Percentiles rank a stretch among this genome's conserved stretches.
phyloP scores from a whole-genome alignment of 306 rosid genomes.

The Corylus heterophylla region DNA sequence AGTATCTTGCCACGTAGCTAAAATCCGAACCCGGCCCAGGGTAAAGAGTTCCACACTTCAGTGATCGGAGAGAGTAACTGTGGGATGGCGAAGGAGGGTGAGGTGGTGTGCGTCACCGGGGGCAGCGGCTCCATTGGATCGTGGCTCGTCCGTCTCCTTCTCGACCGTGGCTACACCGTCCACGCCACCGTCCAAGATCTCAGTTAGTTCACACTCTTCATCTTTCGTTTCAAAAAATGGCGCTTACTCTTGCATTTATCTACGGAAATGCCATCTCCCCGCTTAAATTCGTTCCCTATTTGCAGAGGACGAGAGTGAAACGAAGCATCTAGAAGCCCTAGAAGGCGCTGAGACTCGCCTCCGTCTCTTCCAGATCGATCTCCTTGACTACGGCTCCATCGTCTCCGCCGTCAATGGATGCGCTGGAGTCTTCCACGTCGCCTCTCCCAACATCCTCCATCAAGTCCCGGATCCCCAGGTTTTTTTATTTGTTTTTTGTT shows the following conservation, averaged over 20 bases:
- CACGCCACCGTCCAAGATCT: slow-evolving; percentile 82
- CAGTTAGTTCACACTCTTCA: slow-evolving; percentile 27
- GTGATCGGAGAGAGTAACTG: no score
- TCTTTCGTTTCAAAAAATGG: no score
- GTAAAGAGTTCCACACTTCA: no score
- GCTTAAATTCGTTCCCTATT: background rate
- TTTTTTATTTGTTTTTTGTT: no score
- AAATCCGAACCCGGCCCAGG: no score
- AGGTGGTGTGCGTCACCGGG: slow-evolving; percentile 84
- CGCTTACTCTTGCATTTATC: background rate
- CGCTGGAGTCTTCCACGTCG: slow-evolving; percentile 84
- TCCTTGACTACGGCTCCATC: slow-evolving; percentile 57
- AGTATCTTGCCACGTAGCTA: no score
- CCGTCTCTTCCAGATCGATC: slow-evolving; percentile 85
- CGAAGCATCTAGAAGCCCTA: slow-evolving; percentile 68
- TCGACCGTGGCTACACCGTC: slow-evolving; percentile 77
- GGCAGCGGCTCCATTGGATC: slow-evolving; percentile 89
- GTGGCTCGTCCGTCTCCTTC: slow-evolving; percentile 77
- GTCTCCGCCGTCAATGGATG: slow-evolving; percentile 64
- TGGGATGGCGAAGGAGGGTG: slow-evolving; percentile 25
- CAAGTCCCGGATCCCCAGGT: slow-evolving; percentile 75
- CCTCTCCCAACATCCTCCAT: slow-evolving; percentile 76
- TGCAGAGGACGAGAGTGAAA: slow-evolving; percentile 68
- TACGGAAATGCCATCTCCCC: background rate
- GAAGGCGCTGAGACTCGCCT: slow-evolving; percentile 61